phyloP scores from a whole-genome alignment of 164 flowering plant genomes.

The Tetracentron sinense region DNA sequence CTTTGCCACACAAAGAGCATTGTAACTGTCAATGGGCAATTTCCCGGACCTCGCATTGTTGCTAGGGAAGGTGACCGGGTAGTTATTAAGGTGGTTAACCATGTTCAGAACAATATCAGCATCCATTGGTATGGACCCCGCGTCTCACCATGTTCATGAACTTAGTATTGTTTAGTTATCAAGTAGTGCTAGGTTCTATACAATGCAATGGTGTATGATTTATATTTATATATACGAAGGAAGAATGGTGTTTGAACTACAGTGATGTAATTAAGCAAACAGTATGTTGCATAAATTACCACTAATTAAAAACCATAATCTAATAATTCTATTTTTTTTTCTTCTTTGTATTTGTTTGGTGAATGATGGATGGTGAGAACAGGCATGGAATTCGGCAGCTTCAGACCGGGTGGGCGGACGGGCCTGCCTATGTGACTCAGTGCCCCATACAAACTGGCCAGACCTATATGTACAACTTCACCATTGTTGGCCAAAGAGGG shows the following conservation, averaged over 20 bases:
- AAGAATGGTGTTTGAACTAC: too few species aligned
- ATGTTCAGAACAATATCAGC: conserved; percentile 49
- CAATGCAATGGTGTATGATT: too few species aligned
- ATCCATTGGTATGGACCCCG: conserved; percentile 43
- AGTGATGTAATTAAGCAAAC: too few species aligned
- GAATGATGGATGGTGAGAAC: not conserved
- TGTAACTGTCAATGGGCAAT: conserved; percentile 57
- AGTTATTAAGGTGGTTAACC: conserved; percentile 54
- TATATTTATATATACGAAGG: too few species aligned
- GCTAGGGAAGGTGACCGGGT: conserved; percentile 70
- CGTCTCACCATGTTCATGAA: not conserved
- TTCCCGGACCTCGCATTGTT: conserved; percentile 60
- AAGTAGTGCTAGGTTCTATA: too few species aligned
- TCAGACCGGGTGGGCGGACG: conserved; percentile 20
- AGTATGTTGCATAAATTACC: too few species aligned
- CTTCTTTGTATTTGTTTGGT: not conserved
- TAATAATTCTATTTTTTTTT: too few species aligned
- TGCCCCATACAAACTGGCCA: conserved; percentile 30
- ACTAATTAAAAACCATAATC: too few species aligned
- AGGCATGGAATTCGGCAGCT: conserved; percentile 21
- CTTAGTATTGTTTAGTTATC: too few species aligned
- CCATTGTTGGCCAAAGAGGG: conserved; percentile 29
- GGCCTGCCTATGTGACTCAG: conserved; percentile 20
- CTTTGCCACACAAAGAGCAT: conserved; percentile 65
- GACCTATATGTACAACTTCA: conserved; percentile 26